A percentile compares a stretch with the other conserved stretches of the same genome.
phyloP scores from a whole-genome alignment of 78 protist species.

The Planoprotostelium fungivorum region DNA sequence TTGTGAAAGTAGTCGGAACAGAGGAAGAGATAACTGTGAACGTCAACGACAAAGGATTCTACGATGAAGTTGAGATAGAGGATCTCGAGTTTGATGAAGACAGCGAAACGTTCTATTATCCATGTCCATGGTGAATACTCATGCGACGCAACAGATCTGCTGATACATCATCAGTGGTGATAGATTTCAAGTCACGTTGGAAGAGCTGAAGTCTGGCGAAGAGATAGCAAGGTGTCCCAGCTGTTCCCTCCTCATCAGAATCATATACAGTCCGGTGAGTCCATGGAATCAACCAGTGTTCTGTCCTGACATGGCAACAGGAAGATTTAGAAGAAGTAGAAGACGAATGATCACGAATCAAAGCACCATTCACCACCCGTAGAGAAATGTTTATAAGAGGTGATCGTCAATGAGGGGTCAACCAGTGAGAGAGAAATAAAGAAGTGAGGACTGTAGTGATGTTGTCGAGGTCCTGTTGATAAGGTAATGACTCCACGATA shows the following conservation, averaged over 20 bases:
- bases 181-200: slow-evolving; percentile 44
- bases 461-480: slow-evolving; percentile 44
- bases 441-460: slow-evolving; percentile 17
- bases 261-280: slow-evolving; percentile 39
- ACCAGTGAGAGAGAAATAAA: too few relatives aligned
- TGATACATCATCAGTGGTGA: slow-evolving; percentile 28
- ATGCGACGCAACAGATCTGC: not conserved
- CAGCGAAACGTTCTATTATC: slow-evolving; percentile 41
- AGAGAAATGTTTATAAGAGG: too few relatives aligned
- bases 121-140: slow-evolving; percentile 50
- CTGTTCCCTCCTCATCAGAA: slow-evolving; percentile 39
- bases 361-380: not conserved
- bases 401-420: too few relatives aligned
- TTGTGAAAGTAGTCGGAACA: not conserved
- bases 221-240: slow-evolving; percentile 58
- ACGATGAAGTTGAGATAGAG: slow-evolving; percentile 58
- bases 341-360: slow-evolving; percentile 6
- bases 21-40: not conserved
- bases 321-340: not conserved
- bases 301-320: not conserved
- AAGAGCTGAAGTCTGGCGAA: slow-evolving; percentile 42
- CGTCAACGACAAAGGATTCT: slow-evolving; percentile 5
- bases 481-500: slow-evolving; percentile 33
- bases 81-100: slow-evolving; percentile 64
- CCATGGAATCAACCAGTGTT: not conserved